Conservation (phyloP, 176 grass and related monocot genomes). For the Avena atlantica region DNA sequence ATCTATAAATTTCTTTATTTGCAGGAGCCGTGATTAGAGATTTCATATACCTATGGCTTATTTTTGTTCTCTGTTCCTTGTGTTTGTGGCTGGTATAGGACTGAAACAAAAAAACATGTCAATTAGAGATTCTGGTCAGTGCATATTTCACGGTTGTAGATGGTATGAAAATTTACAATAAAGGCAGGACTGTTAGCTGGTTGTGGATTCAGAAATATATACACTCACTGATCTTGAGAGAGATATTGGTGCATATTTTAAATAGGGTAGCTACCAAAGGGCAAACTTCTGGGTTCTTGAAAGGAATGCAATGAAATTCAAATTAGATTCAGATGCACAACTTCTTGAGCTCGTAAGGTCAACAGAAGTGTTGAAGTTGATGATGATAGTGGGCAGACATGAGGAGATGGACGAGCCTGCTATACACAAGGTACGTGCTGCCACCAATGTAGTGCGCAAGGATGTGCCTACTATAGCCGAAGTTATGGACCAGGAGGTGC, state of each 20-base stretch:
- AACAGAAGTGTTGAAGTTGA: neutral
- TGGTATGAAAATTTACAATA: neutral
- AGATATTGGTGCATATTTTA: neutral
- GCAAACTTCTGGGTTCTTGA: neutral
- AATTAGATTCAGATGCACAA: neutral
- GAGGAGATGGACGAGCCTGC: too few relatives aligned
- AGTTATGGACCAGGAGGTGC: neutral
- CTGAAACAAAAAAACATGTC: too few relatives aligned
- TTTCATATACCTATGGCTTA: too few relatives aligned
- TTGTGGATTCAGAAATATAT: neutral
- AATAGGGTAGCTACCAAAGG: neutral
- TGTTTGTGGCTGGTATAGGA: too few relatives aligned
- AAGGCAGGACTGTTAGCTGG: neutral
- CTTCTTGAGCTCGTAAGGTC: neutral
- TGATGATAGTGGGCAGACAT: too few relatives aligned
- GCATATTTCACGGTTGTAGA: neutral
- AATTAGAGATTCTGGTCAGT: too few relatives aligned
- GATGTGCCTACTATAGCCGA: too few relatives aligned
- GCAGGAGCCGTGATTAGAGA: too few relatives aligned
- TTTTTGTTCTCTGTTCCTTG: too few relatives aligned
- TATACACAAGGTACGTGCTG: too few relatives aligned
- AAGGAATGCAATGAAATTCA: neutral
- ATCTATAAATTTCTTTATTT: too few relatives aligned
- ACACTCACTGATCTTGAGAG: neutral
- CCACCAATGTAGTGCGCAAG: too few relatives aligned